Evolutionary conservation across 75 land plant species (phyloP).

Genomic region (Chamaecyparis obtusa): DNA sequence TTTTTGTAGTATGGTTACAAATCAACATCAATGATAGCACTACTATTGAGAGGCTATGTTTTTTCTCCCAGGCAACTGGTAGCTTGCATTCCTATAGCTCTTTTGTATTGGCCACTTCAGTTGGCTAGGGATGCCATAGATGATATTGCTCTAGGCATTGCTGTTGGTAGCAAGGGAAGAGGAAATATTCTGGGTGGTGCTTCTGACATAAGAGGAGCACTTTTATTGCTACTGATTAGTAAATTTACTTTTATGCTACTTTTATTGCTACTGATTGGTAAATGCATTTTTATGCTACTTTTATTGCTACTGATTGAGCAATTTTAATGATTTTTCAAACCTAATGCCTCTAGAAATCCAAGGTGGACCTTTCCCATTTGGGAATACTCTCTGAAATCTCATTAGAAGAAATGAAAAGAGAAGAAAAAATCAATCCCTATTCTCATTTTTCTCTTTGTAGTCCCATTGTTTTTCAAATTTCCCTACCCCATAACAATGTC

Average conservation of each 20-base stretch:
- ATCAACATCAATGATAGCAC: conserved; percentile 80
- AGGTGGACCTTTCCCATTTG: too few relatives aligned
- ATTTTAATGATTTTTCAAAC: too few relatives aligned
- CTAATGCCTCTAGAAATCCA: too few relatives aligned
- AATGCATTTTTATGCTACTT: too few relatives aligned
- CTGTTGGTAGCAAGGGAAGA: conserved; percentile 96
- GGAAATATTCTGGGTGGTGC: conserved; percentile 87
- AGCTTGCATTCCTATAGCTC: conserved; percentile 71
- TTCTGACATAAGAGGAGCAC: conserved; percentile 90
- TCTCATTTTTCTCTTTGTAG: too few relatives aligned
- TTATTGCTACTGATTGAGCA: too few relatives aligned
- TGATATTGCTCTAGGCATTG: conserved; percentile 86
- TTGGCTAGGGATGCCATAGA: conserved; percentile 96
- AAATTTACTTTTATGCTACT: too few relatives aligned
- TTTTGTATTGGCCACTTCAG: conserved; percentile 96
- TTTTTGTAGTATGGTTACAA: conserved; percentile 20
- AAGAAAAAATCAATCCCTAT: not conserved
- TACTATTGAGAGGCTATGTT: conserved; percentile 77
- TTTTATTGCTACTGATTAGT: conserved; percentile 86
- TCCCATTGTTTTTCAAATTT: too few relatives aligned
- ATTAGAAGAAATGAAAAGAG: not conserved
- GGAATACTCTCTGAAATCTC: not conserved
- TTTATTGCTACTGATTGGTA: too few relatives aligned
- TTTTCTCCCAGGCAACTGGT: conserved; percentile 84
- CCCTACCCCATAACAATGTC: not conserved